Conservation (phyloP, 768 basidiomycete genomes). For the Solioccasus polychromus region DNA sequence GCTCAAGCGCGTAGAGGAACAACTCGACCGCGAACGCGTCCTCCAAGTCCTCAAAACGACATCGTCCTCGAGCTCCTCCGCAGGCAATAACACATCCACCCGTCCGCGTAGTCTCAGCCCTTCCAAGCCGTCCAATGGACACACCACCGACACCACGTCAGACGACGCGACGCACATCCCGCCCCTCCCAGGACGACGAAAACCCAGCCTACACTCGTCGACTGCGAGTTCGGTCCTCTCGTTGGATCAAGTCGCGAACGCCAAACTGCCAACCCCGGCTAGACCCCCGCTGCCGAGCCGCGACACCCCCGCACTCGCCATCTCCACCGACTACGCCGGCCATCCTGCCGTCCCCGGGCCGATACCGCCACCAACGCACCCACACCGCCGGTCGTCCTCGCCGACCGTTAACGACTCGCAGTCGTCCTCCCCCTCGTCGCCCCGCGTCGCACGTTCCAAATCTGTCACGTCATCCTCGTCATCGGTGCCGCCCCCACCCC, state of each 20-base stretch:
- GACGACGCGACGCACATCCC: slow-evolving; percentile 27
- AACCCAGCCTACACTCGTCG: slow-evolving; percentile 34
- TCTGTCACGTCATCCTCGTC: slow-evolving; percentile 46
- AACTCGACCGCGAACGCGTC: slow-evolving; percentile 66
- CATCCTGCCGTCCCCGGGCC: slow-evolving; percentile 19
- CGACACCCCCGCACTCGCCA: slow-evolving; percentile 7
- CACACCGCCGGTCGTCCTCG: slow-evolving; percentile 42
- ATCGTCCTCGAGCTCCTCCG: slow-evolving; percentile 29
- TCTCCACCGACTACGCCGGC: neutral
- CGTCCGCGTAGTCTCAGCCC: slow-evolving; percentile 34
- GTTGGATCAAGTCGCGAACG: slow-evolving; percentile 42
- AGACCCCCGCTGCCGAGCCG: slow-evolving; percentile 26
- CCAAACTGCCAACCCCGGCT: slow-evolving; percentile 24
- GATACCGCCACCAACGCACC: slow-evolving; percentile 51
- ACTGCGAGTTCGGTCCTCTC: slow-evolving; percentile 34
- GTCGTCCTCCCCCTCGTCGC: slow-evolving; percentile 27
- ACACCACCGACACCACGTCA: slow-evolving; percentile 8
- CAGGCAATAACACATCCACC: neutral
- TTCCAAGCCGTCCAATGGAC: slow-evolving; percentile 17
- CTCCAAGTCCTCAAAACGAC: slow-evolving; percentile 71
- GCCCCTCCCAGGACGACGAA: slow-evolving; percentile 36
- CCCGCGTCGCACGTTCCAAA: slow-evolving; percentile 50
- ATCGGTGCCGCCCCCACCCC: slow-evolving; percentile 41
- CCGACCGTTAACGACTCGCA: slow-evolving; percentile 23
- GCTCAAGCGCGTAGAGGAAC: slow-evolving; percentile 65